phyloP scores from a whole-genome alignment of 2,329 filamentous ascomycete genomes.

The Sporothrix curviconia region DNA sequence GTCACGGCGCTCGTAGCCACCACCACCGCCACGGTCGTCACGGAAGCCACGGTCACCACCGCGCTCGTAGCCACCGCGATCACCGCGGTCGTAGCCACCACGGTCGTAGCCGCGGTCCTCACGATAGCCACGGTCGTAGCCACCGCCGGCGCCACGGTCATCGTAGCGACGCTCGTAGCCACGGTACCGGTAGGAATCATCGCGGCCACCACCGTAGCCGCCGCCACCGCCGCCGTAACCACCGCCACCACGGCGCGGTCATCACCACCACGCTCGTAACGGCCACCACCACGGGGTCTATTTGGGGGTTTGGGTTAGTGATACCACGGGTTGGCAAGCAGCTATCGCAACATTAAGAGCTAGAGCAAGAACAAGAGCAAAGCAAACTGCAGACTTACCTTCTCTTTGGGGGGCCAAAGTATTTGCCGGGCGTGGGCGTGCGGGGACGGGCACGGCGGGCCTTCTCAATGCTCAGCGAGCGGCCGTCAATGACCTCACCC shows the following conservation, averaged over 20 bases:
- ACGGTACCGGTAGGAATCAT: constrained; percentile 30
- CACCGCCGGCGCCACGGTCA: constrained; percentile 24
- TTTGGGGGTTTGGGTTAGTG: too few species aligned
- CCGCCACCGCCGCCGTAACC: constrained; percentile 51
- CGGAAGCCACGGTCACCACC: constrained; percentile 16
- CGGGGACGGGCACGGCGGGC: constrained; percentile 89
- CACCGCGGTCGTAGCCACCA: constrained; percentile 8
- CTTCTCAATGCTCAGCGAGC: constrained; percentile 97
- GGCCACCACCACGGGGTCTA: constrained; percentile 40
- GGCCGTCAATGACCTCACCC: constrained; percentile 89
- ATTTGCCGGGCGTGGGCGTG: constrained; percentile 96
- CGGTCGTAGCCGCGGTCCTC: constrained; percentile 41
- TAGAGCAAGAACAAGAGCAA: constrained; percentile 33
- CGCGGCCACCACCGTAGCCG: constrained; percentile 37
- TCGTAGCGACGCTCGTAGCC: constrained; percentile 33
- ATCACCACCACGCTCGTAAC: constrained; percentile 55
- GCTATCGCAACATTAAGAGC: constrained; percentile 27
- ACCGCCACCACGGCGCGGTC: constrained; percentile 34
- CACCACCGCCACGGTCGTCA: constrained; percentile 34
- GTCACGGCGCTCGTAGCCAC: constrained; percentile 48
- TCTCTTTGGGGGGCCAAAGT: constrained; percentile 97
- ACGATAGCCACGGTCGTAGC: constrained; percentile 46
- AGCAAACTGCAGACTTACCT: constrained; percentile 51
- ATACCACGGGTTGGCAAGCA: too few species aligned
- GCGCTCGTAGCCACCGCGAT: constrained; percentile 5